Evolutionary conservation across 2,329 filamentous ascomycete genomes (phyloP).

Genomic region (Phaeosphaeria sp.): DNA sequence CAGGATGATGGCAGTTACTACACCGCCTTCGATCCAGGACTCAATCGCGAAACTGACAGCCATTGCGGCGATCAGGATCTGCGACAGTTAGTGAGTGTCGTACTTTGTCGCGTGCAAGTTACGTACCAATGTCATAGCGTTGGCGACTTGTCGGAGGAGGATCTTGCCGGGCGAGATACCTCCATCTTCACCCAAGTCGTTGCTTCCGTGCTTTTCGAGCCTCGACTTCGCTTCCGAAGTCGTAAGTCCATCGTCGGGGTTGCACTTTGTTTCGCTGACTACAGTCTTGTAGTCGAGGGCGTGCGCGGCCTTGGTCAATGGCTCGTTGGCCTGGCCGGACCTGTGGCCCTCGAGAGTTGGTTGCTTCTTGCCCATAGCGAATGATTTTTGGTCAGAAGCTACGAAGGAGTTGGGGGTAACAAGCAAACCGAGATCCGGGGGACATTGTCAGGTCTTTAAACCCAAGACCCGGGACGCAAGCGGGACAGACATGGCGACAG

Average conservation of each 20-base stretch:
- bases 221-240: constrained; percentile 61
- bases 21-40: constrained; percentile 57
- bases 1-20: constrained; percentile 54
- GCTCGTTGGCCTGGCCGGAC: constrained; percentile 58
- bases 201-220: constrained; percentile 63
- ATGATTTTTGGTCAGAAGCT: constrained; percentile 25
- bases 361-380: constrained; percentile 48
- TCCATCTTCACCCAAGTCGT: constrained; percentile 75
- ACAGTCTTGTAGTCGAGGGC: constrained; percentile 62
- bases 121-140: constrained; percentile 76
- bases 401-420: constrained; percentile 34
- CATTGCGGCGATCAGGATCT: constrained; percentile 56
- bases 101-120: not conserved
- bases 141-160: constrained; percentile 74
- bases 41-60: constrained; percentile 54
- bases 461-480: constrained; percentile 21
- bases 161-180: constrained; percentile 77
- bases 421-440: constrained; percentile 40
- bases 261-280: constrained; percentile 65
- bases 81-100: not conserved
- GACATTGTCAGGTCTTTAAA: constrained; percentile 38
- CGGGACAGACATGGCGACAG: constrained; percentile 32
- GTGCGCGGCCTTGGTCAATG: constrained; percentile 68
- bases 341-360: constrained; percentile 47
- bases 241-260: constrained; percentile 72